Percentiles rank a stretch among this genome's conserved stretches.
phyloP scores from a whole-genome alignment of 306 rosid species.

The Inga laurina region DNA sequence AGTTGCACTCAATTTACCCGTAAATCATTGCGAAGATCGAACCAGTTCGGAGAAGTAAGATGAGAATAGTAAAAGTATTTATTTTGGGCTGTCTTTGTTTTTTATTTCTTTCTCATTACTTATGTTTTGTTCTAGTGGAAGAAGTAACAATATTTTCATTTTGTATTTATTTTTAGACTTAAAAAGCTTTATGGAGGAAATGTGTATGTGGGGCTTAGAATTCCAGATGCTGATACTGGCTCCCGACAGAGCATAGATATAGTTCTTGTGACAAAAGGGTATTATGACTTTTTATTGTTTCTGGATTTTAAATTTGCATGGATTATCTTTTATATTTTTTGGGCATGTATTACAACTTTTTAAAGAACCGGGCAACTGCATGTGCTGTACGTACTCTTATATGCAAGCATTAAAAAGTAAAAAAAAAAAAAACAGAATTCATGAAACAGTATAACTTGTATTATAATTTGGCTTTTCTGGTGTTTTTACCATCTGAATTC shows the following conservation, averaged over 20 bases:
- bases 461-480: background rate
- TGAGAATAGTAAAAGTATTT: background rate
- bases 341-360: background rate
- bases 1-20: background rate
- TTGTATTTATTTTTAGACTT: constrained; percentile 46
- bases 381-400: background rate
- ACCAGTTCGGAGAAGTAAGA: background rate
- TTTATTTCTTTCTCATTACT: background rate
- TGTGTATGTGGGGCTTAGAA: constrained; percentile 76
- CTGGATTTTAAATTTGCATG: background rate
- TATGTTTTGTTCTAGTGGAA: background rate
- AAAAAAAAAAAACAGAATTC: background rate
- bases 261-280: constrained; percentile 71
- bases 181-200: constrained; percentile 74
- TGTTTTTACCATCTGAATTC: background rate
- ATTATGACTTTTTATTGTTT: background rate
- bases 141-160: background rate
- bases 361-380: background rate
- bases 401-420: background rate
- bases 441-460: background rate
- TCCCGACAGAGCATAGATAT: constrained; percentile 72
- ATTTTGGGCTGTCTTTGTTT: background rate
- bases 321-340: background rate
- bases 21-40: background rate
- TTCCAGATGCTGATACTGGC: constrained; percentile 89